Conservation (phyloP, 495 filamentous ascomycete species). For the Lophiotrema nucula region DNA sequence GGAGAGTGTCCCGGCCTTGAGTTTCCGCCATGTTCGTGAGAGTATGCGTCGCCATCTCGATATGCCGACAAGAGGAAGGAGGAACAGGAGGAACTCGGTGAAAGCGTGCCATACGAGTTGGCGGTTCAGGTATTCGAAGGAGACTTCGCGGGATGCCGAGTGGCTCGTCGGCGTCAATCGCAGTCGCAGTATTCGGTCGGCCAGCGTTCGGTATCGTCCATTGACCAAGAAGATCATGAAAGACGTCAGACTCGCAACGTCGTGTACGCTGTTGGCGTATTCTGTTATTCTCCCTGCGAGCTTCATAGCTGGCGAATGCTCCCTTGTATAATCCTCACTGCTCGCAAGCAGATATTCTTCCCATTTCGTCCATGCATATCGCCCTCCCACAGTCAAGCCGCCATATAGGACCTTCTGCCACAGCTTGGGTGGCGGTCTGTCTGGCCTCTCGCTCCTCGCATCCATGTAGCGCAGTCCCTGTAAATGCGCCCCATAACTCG, state of each 20-base stretch:
- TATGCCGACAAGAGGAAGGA: conserved; percentile 90
- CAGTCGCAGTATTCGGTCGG: conserved; percentile 83
- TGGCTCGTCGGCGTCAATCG: conserved; percentile 78
- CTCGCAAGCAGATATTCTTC: conserved; percentile 55
- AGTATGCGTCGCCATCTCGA: conserved; percentile 90
- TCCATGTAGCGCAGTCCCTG: conserved; percentile 90
- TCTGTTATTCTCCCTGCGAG: conserved; percentile 68
- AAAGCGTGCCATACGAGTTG: conserved; percentile 99
- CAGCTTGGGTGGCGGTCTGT: conserved; percentile 60
- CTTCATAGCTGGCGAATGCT: conserved; percentile 50
- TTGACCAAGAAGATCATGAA: conserved; percentile 89
- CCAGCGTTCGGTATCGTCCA: conserved; percentile 83
- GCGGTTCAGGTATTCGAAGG: conserved; percentile 95
- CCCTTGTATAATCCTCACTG: conserved; percentile 26
- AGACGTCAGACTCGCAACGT: conserved; percentile 73
- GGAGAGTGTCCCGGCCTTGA: conserved; percentile 60
- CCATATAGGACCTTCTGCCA: conserved; percentile 86
- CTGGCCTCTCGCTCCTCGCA: conserved; percentile 64
- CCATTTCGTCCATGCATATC: conserved; percentile 88
- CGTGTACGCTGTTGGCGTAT: conserved; percentile 67
- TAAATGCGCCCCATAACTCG: conserved; percentile 88
- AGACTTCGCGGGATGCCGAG: conserved; percentile 84
- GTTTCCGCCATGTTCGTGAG: conserved; percentile 74
- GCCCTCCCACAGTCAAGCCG: conserved; percentile 77
- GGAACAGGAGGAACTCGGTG: conserved; percentile 94